Conservation (phyloP, 192 early-diverging fungal species). For the Linderina pennispora region DNA sequence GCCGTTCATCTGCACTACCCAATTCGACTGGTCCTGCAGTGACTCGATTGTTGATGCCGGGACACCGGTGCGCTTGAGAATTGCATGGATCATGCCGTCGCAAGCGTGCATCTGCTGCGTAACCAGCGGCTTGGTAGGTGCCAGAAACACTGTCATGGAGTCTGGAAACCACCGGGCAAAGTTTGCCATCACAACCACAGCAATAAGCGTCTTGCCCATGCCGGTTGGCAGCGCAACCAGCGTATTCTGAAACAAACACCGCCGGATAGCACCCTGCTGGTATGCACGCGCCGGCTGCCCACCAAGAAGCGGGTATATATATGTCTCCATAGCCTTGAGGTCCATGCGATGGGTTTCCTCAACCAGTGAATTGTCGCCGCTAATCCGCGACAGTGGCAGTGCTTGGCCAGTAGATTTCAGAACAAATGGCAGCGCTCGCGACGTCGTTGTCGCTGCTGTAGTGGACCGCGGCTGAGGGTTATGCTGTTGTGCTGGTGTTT, state of each 20-base stretch:
- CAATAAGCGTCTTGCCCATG: slow-evolving; percentile 93
- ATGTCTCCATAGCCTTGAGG: slow-evolving; percentile 22
- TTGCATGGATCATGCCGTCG: slow-evolving; percentile 64
- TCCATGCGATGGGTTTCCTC: slow-evolving; percentile 30
- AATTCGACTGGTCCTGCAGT: slow-evolving; percentile 3
- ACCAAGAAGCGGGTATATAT: slow-evolving; percentile 37
- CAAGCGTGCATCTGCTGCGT: slow-evolving; percentile 89
- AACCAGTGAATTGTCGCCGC: slow-evolving; percentile 36
- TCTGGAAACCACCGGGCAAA: slow-evolving; percentile 88
- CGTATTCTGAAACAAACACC: slow-evolving; percentile 74
- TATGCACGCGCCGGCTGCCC: slow-evolving; percentile 64
- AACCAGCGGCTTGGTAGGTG: slow-evolving; percentile 88
- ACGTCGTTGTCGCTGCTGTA: slow-evolving; percentile 1
- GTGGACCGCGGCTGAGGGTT: too few relatives aligned
- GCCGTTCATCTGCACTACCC: slow-evolving; percentile 61
- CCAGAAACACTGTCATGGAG: slow-evolving; percentile 81
- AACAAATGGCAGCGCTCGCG: too few relatives aligned
- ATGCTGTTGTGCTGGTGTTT: too few relatives aligned
- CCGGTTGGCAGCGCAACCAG: slow-evolving; percentile 80
- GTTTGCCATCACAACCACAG: slow-evolving; percentile 91
- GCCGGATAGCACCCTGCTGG: slow-evolving; percentile 79
- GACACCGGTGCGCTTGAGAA: slow-evolving; percentile 56
- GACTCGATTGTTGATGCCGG: slow-evolving; percentile 16
- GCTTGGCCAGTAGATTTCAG: too few relatives aligned
- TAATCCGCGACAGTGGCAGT: too few relatives aligned